These are phyloP conservation scores for Trichoderma harzianum DNA, from an alignment of 2,329 filamentous ascomycete genomes.

Conservation along the genomic window DNA sequence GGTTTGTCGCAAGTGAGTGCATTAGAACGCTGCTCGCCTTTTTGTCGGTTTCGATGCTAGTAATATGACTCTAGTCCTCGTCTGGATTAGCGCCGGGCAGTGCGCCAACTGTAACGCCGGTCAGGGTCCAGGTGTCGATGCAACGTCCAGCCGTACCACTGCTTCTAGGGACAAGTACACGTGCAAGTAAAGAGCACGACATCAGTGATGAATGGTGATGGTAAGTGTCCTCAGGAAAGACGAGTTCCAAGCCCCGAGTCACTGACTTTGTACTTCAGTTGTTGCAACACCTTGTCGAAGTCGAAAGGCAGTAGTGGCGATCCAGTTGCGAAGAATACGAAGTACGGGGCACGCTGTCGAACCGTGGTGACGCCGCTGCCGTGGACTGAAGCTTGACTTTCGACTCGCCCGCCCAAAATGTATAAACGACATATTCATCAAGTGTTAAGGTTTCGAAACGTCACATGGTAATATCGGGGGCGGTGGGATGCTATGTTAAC, in stretches of 20 bases:
- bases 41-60: conserved; percentile 2
- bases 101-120: conserved; percentile 4
- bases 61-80: background rate
- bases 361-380: background rate
- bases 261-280: background rate
- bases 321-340: background rate
- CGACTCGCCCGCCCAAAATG: background rate
- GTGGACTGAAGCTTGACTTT: background rate
- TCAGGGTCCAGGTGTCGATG: conserved; percentile 1
- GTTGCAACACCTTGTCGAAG: background rate
- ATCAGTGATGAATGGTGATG: background rate
- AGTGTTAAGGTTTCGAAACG: conserved; percentile 6
- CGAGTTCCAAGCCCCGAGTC: background rate
- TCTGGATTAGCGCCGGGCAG: background rate
- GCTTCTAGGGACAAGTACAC: background rate
- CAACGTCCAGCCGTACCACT: background rate
- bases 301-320: background rate
- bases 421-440: background rate
- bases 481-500: background rate
- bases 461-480: background rate
- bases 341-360: background rate
- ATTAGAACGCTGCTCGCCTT: conserved; percentile 6
- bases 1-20: conserved; percentile 11
- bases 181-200: background rate
- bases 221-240: background rate